These are phyloP conservation scores for Solanum hybrid DNA, from an alignment of 305 asterid genomes.

Conservation along the genomic window DNA sequence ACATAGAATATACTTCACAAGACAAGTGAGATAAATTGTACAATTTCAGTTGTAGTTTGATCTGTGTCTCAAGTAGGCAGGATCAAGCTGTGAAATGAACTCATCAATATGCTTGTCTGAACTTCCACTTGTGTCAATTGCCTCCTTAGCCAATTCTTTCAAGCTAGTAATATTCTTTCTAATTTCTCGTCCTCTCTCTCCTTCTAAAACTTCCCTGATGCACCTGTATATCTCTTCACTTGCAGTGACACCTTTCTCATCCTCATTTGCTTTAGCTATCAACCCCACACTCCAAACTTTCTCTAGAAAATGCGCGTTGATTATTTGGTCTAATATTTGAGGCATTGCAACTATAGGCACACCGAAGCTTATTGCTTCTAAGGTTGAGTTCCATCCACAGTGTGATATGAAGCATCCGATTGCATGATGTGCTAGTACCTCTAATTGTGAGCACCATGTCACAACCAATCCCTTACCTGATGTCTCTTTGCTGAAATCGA, in stretches of 20 bases:
- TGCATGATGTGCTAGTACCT: constrained; percentile 35
- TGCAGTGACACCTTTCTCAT: constrained; percentile 4
- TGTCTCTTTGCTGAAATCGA: constrained; percentile 13
- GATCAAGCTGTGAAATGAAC: constrained; percentile 20
- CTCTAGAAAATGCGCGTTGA: constrained; percentile 40
- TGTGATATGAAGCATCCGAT: constrained; percentile 46
- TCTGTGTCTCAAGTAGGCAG: neutral
- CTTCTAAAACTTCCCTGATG: constrained; percentile 22
- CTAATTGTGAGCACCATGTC: constrained; percentile 47
- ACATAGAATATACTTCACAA: neutral
- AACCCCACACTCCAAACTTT: constrained; percentile 35
- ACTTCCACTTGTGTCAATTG: constrained; percentile 33
- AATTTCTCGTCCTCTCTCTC: constrained; percentile 19
- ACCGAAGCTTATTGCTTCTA: constrained; percentile 41
- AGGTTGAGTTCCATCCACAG: constrained; percentile 56
- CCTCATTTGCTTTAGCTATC: constrained; percentile 18
- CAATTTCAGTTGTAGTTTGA: neutral
- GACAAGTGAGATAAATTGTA: neutral
- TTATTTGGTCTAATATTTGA: constrained; percentile 43
- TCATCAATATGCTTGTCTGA: constrained; percentile 37
- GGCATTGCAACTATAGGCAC: constrained; percentile 49
- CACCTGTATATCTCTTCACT: constrained; percentile 24
- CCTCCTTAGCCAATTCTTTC: constrained; percentile 34
- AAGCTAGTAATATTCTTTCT: constrained; percentile 16
- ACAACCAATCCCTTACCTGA: constrained; percentile 32